A percentile compares a stretch with the other conserved stretches of the same genome.
Conservation (phyloP, 2,329 filamentous ascomycete species). For the Mycosphaerella sp. region DNA sequence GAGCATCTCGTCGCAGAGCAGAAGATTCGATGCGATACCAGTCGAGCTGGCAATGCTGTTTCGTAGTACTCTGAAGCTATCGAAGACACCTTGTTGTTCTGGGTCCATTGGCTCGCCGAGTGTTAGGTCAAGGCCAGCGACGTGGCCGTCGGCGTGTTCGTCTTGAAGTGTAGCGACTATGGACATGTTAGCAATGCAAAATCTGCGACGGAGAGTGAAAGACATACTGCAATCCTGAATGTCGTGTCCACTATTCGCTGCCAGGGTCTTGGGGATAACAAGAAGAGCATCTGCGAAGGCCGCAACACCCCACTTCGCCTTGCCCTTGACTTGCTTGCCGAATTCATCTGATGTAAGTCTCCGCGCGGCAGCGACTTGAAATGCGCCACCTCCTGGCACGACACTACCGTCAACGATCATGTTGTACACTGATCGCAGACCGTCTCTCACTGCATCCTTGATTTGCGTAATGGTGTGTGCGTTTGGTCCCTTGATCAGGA, state of each 20-base stretch:
- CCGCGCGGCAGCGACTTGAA: conserved; percentile 86
- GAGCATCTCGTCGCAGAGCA: conserved; percentile 93
- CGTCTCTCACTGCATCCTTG: conserved; percentile 91
- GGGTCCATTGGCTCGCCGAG: conserved; percentile 95
- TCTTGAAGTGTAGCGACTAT: conserved; percentile 80
- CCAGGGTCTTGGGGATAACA: conserved; percentile 94
- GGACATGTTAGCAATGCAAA: conserved; percentile 15
- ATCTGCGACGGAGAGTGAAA: background rate
- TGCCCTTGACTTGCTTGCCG: conserved; percentile 88
- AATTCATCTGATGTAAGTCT: conserved; percentile 85
- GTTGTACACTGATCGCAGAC: conserved; percentile 94
- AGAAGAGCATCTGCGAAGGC: conserved; percentile 93
- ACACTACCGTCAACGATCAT: conserved; percentile 98
- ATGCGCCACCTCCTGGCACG: conserved; percentile 88
- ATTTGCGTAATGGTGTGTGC: conserved; percentile 94
- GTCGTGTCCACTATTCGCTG: conserved; percentile 92
- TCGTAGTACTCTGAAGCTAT: conserved; percentile 89
- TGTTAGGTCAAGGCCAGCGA: conserved; percentile 78
- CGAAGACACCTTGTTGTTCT: conserved; percentile 83
- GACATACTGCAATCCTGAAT: conserved; percentile 87
- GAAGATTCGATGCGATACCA: conserved; percentile 88
- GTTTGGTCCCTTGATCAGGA: conserved; percentile 97
- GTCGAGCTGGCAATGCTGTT: conserved; percentile 92
- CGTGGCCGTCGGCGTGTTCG: conserved; percentile 73
- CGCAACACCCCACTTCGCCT: conserved; percentile 91